Evolutionary conservation across 2,329 filamentous ascomycete genomes (phyloP).

Genomic region (Fusarium dimerum): DNA sequence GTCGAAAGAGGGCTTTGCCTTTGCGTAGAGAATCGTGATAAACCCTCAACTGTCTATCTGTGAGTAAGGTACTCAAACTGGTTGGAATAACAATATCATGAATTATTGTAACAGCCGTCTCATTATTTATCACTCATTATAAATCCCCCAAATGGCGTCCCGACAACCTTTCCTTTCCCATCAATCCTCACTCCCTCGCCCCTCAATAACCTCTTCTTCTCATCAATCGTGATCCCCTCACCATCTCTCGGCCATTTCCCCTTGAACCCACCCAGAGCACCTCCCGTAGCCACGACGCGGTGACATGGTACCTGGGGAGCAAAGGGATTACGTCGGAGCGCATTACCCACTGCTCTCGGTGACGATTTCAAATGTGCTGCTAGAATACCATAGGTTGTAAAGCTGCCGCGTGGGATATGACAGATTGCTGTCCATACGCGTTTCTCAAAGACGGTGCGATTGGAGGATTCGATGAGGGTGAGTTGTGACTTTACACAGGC

Average conservation of each 20-base stretch:
- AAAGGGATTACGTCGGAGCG: slow-evolving; percentile 77
- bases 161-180: slow-evolving; percentile 58
- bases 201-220: slow-evolving; percentile 63
- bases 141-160: slow-evolving; percentile 46
- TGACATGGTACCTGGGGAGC: slow-evolving; percentile 82
- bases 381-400: slow-evolving; percentile 77
- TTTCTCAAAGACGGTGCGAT: slow-evolving; percentile 58
- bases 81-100: no score
- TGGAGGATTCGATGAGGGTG: slow-evolving; percentile 44
- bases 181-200: slow-evolving; percentile 68
- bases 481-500: slow-evolving; percentile 41
- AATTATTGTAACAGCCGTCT: not conserved
- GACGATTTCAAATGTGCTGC: slow-evolving; percentile 69
- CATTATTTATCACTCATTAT: not conserved
- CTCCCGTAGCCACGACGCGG: slow-evolving; percentile 73
- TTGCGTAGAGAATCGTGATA: no score
- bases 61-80: no score
- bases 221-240: slow-evolving; percentile 61
- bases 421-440: slow-evolving; percentile 71
- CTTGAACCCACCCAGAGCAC: slow-evolving; percentile 71
- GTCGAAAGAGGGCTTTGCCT: no score
- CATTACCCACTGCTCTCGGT: slow-evolving; percentile 76
- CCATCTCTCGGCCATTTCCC: slow-evolving; percentile 64
- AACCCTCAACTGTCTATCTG: no score
- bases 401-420: slow-evolving; percentile 73